Evolutionary conservation across 108 stramenopile species (phyloP), one percentile per base, ranked within the genome.

Genomic region (Asterionellopsis glacialis): DNA sequence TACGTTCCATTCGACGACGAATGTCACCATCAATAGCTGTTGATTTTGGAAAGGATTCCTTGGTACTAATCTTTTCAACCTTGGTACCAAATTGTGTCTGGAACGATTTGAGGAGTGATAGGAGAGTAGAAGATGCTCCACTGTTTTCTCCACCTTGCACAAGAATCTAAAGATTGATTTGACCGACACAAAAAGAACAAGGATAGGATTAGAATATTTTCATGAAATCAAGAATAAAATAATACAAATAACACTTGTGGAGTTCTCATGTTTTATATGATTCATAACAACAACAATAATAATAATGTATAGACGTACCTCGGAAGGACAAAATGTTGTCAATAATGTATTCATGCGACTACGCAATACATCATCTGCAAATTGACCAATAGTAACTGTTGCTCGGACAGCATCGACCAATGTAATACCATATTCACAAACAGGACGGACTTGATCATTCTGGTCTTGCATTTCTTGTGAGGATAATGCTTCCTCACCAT

Each of bases 301-400:
- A 44, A 11, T 11, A 14, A 11, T 13, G 14, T 21, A 48, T 19
- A 19, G 39, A 57, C 56, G 4, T 26, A 96, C 78, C 73, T 99
- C 99, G 10, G 91, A 90, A 25, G 96, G 96, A 22, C 59, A 47
- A 61, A 76, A 77, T 26, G 82, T 67, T 16, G 95, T 73, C 33
- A 98, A 68, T 28, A 98, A 79, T 27, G 98, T 99, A 45, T 91
- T 76, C 86, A 99, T 85, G 11, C 97, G 73, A 38, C 87, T 83
- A 51, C 96, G 83, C 51, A 93, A 72, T 9, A 85, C 69, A 72
- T 96, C 95, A 75, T 99, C 99, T 0, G 90, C 95, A 77, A 99
- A 99, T 65, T 97, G 95, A 11, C 96, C 97, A 12, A 99, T 61
- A n/a, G 91, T 91, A 18, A 99, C 74, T 0, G 64, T 68, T 5